phyloP scores from a whole-genome alignment of 352 stramenopile species.

The Pythium dissimile region DNA sequence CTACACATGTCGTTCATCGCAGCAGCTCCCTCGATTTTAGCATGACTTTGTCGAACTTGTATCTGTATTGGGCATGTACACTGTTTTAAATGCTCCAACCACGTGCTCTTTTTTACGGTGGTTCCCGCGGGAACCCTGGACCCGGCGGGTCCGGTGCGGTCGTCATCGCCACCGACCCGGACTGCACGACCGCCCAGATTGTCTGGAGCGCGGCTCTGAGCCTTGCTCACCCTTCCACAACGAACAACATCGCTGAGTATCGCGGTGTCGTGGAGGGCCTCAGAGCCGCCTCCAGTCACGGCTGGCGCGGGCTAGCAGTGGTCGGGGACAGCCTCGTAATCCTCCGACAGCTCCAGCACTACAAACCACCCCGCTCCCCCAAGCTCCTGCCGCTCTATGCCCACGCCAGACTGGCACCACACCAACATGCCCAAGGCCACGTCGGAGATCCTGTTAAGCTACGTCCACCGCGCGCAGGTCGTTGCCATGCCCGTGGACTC shows the following conservation, averaged over 20 bases:
- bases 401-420: slow-evolving; percentile 48
- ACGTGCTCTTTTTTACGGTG: slow-evolving; percentile 13
- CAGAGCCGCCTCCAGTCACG: neutral
- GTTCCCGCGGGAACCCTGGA: slow-evolving; percentile 6
- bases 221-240: neutral
- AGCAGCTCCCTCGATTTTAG: too few species aligned
- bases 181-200: neutral
- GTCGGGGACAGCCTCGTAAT: slow-evolving; percentile 10
- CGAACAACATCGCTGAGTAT: slow-evolving; percentile 13
- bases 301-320: neutral
- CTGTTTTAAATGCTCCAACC: too few species aligned
- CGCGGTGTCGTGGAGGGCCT: neutral
- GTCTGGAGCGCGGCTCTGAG: slow-evolving; percentile 1
- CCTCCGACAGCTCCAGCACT: neutral
- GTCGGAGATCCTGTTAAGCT: slow-evolving; percentile 9
- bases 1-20: too few species aligned
- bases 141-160: slow-evolving; percentile 1
- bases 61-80: too few species aligned
- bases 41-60: too few species aligned
- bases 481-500: slow-evolving; percentile 3
- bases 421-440: slow-evolving; percentile 40
- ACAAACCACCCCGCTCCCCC: neutral
- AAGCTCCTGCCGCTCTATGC: neutral
- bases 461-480: slow-evolving; percentile 22
- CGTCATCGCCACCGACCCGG: neutral